These are phyloP conservation scores for Coemansia sp. DNA, from an alignment of 192 early-diverging fungal species.

Conservation along the genomic window DNA sequence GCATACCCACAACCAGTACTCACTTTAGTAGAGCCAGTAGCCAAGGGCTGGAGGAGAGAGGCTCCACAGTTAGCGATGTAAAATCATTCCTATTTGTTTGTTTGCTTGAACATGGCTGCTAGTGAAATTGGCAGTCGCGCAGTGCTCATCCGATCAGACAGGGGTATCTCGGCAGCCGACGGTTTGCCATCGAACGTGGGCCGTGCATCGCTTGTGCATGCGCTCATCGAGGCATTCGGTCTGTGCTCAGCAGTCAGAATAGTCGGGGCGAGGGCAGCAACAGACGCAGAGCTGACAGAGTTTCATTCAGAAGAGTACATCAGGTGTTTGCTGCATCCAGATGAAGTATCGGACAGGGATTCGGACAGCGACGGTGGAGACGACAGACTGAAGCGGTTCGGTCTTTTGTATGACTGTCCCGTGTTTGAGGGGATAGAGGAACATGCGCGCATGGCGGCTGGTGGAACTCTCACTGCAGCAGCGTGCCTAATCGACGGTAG, in stretches of 20 bases:
- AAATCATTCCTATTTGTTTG: too few species aligned
- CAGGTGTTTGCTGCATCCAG: slow-evolving; percentile 8
- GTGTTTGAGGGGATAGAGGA: slow-evolving; percentile 32
- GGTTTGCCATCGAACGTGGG: slow-evolving; percentile 34
- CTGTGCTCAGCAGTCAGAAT: slow-evolving; percentile 11
- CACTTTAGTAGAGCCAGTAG: too few species aligned
- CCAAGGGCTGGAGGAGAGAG: too few species aligned
- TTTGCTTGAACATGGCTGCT: not conserved
- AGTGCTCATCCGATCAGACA: slow-evolving; percentile 30
- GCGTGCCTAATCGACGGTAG: slow-evolving; percentile 8
- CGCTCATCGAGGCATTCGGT: slow-evolving; percentile 37
- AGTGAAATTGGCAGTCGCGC: not conserved
- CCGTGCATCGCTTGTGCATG: slow-evolving; percentile 46
- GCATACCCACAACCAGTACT: too few species aligned
- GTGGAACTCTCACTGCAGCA: slow-evolving; percentile 44
- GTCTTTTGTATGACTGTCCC: slow-evolving; percentile 44
- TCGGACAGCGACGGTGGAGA: slow-evolving; percentile 3
- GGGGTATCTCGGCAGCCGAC: slow-evolving; percentile 39
- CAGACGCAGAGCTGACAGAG: slow-evolving; percentile 13
- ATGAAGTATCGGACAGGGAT: not conserved
- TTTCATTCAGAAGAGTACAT: slow-evolving; percentile 46
- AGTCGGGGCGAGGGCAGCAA: slow-evolving; percentile 16
- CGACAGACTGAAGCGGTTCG: slow-evolving; percentile 12
- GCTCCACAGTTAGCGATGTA: too few species aligned
- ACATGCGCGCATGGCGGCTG: slow-evolving; percentile 36